Conservation (phyloP, 2,329 filamentous ascomycete species). For the Diaporthe sp. region DNA sequence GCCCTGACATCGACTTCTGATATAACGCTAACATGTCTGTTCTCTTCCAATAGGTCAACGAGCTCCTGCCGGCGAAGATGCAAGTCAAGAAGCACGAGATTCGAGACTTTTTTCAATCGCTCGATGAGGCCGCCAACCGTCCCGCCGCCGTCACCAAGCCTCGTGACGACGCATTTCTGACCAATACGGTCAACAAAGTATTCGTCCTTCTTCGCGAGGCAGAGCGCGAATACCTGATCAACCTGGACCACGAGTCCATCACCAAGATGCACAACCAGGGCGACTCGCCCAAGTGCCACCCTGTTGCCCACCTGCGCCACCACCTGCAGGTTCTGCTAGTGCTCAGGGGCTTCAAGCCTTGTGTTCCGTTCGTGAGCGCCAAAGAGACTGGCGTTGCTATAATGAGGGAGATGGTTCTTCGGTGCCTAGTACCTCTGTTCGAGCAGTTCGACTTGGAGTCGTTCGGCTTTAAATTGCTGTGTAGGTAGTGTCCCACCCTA, state of each 20-base stretch:
- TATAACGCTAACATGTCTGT: not conserved
- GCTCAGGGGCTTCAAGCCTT: not conserved
- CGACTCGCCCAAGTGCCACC: not conserved
- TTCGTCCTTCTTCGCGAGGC: not conserved
- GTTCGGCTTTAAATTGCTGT: constrained; percentile 4
- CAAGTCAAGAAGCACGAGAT: not conserved
- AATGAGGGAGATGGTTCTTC: not conserved
- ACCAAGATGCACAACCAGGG: not conserved
- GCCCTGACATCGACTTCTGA: not conserved
- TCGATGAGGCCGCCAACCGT: not conserved
- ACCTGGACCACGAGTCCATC: not conserved
- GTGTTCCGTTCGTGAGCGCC: not conserved
- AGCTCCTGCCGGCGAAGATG: constrained; percentile 7
- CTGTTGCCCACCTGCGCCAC: not conserved
- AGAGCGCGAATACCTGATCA: constrained; percentile 1
- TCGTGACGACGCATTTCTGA: not conserved
- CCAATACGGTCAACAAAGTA: not conserved
- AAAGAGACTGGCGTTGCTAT: not conserved
- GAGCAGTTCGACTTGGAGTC: constrained; percentile 7
- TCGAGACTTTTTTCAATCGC: not conserved
- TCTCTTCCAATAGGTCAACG: not conserved
- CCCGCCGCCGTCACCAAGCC: not conserved
- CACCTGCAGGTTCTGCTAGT: not conserved
- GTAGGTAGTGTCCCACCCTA: not conserved
- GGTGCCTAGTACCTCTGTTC: not conserved